Percentiles rank a stretch among this genome's conserved stretches.
phyloP scores from a whole-genome alignment of 2,329 filamentous ascomycete genomes.

The Bertia moriformis region DNA sequence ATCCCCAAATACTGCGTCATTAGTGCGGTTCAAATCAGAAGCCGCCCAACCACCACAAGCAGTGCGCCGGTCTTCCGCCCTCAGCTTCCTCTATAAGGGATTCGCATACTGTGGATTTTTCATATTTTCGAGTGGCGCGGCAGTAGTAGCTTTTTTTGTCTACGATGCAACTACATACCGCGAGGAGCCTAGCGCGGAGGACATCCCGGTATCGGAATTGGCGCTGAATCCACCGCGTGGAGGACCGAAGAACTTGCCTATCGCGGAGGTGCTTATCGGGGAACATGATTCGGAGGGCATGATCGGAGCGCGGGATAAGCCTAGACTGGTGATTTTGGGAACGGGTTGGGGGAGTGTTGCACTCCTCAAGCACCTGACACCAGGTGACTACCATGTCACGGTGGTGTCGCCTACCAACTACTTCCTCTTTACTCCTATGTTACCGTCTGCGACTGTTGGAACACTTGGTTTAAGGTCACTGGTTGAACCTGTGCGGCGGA shows the following conservation, averaged over 20 bases:
- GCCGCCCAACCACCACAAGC: not conserved
- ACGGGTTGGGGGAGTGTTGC: slow-evolving; percentile 93
- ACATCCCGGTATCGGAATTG: slow-evolving; percentile 71
- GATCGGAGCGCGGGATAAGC: slow-evolving; percentile 67
- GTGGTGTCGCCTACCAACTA: slow-evolving; percentile 91
- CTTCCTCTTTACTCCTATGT: slow-evolving; percentile 95
- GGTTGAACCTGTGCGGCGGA: slow-evolving; percentile 81
- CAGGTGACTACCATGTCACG: slow-evolving; percentile 88
- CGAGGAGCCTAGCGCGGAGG: slow-evolving; percentile 47
- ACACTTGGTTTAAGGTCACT: slow-evolving; percentile 82
- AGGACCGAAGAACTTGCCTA: slow-evolving; percentile 88
- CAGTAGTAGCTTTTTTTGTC: slow-evolving; percentile 68
- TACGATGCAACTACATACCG: slow-evolving; percentile 90
- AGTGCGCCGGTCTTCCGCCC: not conserved
- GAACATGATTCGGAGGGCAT: slow-evolving; percentile 69
- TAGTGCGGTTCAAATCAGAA: not conserved
- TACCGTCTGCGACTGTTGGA: slow-evolving; percentile 90
- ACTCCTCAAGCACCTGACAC: slow-evolving; percentile 74
- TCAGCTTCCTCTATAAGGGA: not conserved
- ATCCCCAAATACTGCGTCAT: not conserved
- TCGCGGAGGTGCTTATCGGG: slow-evolving; percentile 74
- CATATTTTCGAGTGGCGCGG: not conserved
- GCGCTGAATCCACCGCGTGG: slow-evolving; percentile 70
- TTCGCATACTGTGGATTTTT: not conserved
- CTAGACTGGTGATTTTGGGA: slow-evolving; percentile 78